A percentile compares a stretch with the other conserved stretches of the same genome.
phyloP scores from a whole-genome alignment of 352 stramenopile genomes.

The Phytophthora syringae region DNA sequence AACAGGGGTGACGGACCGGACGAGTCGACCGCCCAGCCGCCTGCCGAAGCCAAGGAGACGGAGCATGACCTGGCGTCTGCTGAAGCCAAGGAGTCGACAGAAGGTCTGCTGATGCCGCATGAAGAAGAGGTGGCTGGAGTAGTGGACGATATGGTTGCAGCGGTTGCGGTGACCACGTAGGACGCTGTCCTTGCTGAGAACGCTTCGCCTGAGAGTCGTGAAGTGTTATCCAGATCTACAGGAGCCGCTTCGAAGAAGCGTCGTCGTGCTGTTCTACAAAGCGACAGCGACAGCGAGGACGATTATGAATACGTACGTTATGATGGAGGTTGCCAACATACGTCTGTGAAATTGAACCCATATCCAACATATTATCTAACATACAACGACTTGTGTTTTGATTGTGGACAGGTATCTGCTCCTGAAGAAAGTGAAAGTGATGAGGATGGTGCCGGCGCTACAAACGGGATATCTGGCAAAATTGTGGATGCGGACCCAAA shows the following conservation, averaged over 20 bases:
- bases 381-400: background rate
- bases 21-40: too few species aligned
- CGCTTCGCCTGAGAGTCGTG: background rate
- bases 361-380: background rate
- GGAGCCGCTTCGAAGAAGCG: background rate
- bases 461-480: background rate
- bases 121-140: background rate
- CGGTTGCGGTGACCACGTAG: background rate
- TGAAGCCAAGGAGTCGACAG: background rate
- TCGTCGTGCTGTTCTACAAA: conserved; percentile 5
- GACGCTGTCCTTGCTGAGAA: background rate
- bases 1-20: background rate
- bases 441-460: background rate
- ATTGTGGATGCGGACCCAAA: conserved; percentile 7
- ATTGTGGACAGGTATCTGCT: background rate
- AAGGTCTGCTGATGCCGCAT: too few species aligned
- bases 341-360: background rate
- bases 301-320: background rate
- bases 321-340: background rate
- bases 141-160: background rate
- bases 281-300: background rate
- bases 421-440: background rate
- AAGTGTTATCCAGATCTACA: background rate
- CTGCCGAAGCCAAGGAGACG: background rate
- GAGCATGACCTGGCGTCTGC: background rate